A percentile compares a stretch with the other conserved stretches of the same genome.
Conservation (phyloP, 345 rosid genomes). For the Aurinia saxatilis region DNA sequence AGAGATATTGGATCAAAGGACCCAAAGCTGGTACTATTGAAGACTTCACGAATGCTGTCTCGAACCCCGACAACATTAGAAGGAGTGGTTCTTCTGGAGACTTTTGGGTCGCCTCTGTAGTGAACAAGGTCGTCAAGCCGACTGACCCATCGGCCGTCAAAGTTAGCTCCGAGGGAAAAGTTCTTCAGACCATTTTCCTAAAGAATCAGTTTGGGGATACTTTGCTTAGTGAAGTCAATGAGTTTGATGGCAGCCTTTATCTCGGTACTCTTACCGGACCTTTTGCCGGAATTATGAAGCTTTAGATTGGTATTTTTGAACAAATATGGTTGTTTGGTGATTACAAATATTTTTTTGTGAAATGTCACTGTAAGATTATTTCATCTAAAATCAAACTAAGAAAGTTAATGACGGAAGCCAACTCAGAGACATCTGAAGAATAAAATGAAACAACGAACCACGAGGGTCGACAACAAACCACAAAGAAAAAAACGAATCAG, state of each 20-base stretch:
- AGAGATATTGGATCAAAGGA: conserved; percentile 28
- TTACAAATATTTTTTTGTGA: background rate
- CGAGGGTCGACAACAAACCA: too few relatives aligned
- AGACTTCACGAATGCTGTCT: conserved; percentile 15
- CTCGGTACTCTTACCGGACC: conserved; percentile 25
- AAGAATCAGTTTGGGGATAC: conserved; percentile 25
- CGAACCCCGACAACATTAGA: conserved; percentile 29
- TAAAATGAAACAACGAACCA: too few relatives aligned
- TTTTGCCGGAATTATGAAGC: conserved; percentile 21
- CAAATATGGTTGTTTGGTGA: background rate
- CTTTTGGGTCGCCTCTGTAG: conserved; percentile 29
- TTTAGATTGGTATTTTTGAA: background rate
- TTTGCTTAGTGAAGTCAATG: conserved; percentile 29
- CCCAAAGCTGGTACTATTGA: conserved; percentile 20
- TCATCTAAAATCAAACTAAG: too few relatives aligned
- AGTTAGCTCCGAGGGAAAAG: conserved; percentile 19
- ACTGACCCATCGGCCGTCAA: conserved; percentile 26
- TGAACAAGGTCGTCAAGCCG: conserved; percentile 10
- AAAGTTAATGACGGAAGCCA: too few relatives aligned
- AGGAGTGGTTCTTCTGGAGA: conserved; percentile 22
- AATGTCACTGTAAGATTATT: background rate
- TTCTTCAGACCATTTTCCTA: conserved; percentile 17
- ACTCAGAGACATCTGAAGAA: too few relatives aligned
- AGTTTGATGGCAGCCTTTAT: conserved; percentile 16
- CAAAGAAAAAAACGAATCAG: too few relatives aligned